Evolutionary conservation across 495 filamentous ascomycete genomes (phyloP).

Genomic region (Neurospora sp.): DNA sequence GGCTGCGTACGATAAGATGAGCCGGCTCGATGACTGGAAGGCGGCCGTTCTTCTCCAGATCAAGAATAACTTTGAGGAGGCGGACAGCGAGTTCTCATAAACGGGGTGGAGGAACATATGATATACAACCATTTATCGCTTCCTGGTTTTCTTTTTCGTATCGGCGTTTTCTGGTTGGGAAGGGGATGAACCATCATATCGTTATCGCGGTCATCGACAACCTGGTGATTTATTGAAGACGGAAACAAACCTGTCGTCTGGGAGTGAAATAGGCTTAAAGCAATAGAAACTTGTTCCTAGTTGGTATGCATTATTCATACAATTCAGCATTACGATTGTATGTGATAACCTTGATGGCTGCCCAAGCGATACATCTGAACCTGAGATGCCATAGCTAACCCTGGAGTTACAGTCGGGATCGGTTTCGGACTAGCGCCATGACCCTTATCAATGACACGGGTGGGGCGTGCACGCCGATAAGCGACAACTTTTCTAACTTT

Average conservation of each 20-base stretch:
- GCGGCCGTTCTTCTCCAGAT: slow-evolving; percentile 72
- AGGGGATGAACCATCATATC: background rate
- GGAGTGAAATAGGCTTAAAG: background rate
- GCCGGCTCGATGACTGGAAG: slow-evolving; percentile 92
- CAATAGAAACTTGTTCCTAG: background rate
- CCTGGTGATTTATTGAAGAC: background rate
- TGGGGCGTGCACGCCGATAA: slow-evolving; percentile 17
- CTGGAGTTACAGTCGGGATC: background rate
- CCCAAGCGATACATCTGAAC: background rate
- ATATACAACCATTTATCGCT: background rate
- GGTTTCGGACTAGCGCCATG: background rate
- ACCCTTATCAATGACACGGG: slow-evolving; percentile 17
- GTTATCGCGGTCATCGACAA: background rate
- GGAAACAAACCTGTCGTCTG: background rate
- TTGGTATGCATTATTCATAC: background rate
- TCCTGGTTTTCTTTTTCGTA: slow-evolving; percentile 10
- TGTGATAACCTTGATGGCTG: background rate
- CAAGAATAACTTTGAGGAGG: slow-evolving; percentile 71
- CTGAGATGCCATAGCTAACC: background rate
- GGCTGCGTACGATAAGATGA: slow-evolving; percentile 79
- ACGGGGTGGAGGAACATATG: background rate
- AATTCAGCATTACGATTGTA: background rate
- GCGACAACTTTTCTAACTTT: slow-evolving; percentile 19
- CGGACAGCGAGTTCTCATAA: slow-evolving; percentile 49
- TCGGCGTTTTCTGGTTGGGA: slow-evolving; percentile 3